Evolutionary conservation across 1,139 yeast species (phyloP), one percentile per base, ranked within the genome.

Genomic region (Yamadazyma epiphylla): DNA sequence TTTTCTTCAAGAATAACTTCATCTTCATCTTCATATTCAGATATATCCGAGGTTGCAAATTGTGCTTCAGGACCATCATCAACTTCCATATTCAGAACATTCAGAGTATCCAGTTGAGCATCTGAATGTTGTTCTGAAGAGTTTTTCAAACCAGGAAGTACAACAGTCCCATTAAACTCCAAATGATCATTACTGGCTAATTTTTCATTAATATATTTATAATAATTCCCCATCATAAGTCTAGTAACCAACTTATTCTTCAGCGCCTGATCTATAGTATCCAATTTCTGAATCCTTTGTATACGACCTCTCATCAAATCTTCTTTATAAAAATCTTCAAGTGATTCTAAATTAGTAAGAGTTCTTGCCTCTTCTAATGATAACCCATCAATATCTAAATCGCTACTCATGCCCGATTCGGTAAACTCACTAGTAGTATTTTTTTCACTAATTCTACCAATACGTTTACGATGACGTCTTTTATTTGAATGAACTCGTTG

Each of bases 181-280:
- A 17, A 17, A 7, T 17, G 20, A 17, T 7, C 20, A 7, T 17
- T 17, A 7, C 9, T 16, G 39, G 35, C 28, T 20, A 59, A 41
- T 30, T 60, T 51, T 33, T 60, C 63, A 39, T 60, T 59, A 26
- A 67, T 55, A 38, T 66, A 69, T 39, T 70, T 70, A 42, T 72
- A 67, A 48, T 76, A 80, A 36, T 77, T 77, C 6, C 84, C 83
- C 69, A 86, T 81, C 94, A 86, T 85, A 30, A 86, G 59, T 38
- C 74, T 64, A 27, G 89, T 94, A 20, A 85, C 81, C 40, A 77
- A 50, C 51, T 71, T 64, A 39, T 80, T 75, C 49, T 83, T 79
- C 46, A 73, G 74, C 29, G 64, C 50, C 39, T 81, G 81, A 25
- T 60, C 49, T 22, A 80, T 42, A 19, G 50, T 55, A 3, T 52